Conservation (phyloP, 345 rosid genomes). For the Lumnitzera racemosa region DNA sequence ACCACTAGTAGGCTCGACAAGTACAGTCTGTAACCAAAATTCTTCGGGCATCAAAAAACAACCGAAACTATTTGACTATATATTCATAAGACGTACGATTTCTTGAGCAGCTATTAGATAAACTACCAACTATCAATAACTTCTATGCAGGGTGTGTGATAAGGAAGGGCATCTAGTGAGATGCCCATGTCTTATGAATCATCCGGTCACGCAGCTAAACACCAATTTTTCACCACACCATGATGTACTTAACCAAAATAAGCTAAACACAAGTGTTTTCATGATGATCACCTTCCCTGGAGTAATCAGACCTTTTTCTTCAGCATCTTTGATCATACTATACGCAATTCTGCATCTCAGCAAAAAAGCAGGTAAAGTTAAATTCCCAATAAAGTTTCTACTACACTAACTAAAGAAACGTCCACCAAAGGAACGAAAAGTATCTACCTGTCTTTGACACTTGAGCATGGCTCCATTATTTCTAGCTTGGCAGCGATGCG, state of each 20-base stretch:
- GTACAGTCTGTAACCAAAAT: constrained; percentile 28
- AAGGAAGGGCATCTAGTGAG: no score
- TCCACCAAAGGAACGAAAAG: constrained; percentile 2
- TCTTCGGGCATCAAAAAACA: not conserved
- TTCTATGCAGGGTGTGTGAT: no score
- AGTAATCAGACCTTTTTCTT: constrained; percentile 58
- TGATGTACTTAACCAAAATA: no score
- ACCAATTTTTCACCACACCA: no score
- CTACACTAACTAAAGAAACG: no score
- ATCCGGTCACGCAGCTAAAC: no score
- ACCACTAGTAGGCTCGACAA: constrained; percentile 58
- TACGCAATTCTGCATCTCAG: constrained; percentile 56
- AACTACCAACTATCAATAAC: no score
- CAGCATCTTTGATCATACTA: constrained; percentile 89
- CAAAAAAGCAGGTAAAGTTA: not conserved
- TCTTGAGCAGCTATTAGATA: no score
- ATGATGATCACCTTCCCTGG: constrained; percentile 56
- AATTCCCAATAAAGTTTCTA: not conserved
- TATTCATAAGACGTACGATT: no score
- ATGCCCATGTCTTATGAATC: no score
- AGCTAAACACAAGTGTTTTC: not conserved
- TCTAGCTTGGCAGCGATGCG: constrained; percentile 83
- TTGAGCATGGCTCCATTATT: constrained; percentile 66
- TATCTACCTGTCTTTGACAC: constrained; percentile 74
- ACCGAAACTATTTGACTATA: no score